Base-by-base conservation (phyloP, 1,139 yeast genomes). In the Yamadazyma atlantica region DNA sequence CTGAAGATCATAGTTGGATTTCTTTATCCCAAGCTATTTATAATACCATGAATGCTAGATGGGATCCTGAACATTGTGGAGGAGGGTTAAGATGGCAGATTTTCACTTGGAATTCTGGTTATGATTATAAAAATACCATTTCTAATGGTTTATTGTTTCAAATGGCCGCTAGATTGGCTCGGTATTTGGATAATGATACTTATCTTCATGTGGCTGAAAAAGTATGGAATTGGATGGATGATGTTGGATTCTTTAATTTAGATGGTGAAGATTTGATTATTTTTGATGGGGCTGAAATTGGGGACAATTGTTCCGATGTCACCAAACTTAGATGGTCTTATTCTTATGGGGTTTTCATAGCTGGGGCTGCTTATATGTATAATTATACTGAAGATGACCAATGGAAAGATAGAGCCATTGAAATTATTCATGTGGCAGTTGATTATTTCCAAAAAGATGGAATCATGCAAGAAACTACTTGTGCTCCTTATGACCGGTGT, bases 41-140 rank as follows among this genome's bases (percentile, higher is more conserved):
- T 61, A 81, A 84, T 56, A 78, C 88, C 30, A 82, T 86, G 85
- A 76, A 80, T 40, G 66, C 73, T 11, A 71, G 95, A 48, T 86
- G 95, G 95, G 94, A 85, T 52, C 53, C 60, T 8, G 57, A 49
- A 2, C 59, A 66, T 44, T 86, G 95, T 60, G 69, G 66, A 32
- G 95, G 95, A 29, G 95, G 95, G 0, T 64, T 86, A 42, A 73
- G 95, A 61, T 86, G 95, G 95, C 95, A 86, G 66, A 85, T 85
- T 49, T 82, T 80, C 65, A 72, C 80, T 37, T 80, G 85, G 81
- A 82, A 82, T 55, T 64, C 81, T 4, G 95, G 95, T 36, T 86
- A 82, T 57, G 75, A 78, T 54, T 86, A 86, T 64, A 86, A 86
- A 58, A 86, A 86, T 60, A 70, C 89, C 21, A 84, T 86, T 41